Evolutionary conservation across 106 monocot genomes (phyloP), one percentile per base, ranked within the genome.

Genomic region (Apostasia ramifera): DNA sequence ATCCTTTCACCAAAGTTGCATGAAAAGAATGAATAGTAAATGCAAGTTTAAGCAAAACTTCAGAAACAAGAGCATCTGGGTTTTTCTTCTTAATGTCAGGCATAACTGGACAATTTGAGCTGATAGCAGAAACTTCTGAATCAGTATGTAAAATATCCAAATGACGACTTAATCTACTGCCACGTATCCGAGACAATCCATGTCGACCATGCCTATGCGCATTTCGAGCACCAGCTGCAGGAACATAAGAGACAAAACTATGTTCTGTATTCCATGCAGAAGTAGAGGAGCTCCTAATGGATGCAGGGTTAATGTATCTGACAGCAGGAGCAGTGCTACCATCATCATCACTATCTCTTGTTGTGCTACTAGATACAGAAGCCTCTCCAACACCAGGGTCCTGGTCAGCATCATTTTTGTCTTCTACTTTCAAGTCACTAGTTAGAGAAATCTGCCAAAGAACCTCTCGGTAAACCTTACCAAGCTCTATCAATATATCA

Each of bases 391-490:
- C 43, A 26, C 72, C 69, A 82, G 67, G 46, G 59, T 74, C 76
- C 71, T 83, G 76, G 51, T 76, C 63, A 46, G 63, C 42, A 64
- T 74, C 74, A 1, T 51, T 68, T 60, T 77, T 80, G 59, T 82
- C 74, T 5, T 81, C 86, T 62, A 59, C 46, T 67, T 73, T 75
- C 40, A 57, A 83, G 65, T 90, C 90, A 73, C 76, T 68, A 53
- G 62, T 63, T 70, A 86, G 73, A 63, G 86, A 86, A 47, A 83
- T 76, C 66, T 90, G 90, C 90, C 90, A 90, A 10, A 83, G 78
- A 7, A 83, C 54, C 61, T 86, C 90, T 46, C 72, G 76, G 74
- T 90, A 90, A 64, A 71, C 76, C 66, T 79, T 90, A 3, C 73
- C 90, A 47, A 90, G 55, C 12, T 90, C 83, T 50, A 61, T 83